Evolutionary conservation across 495 filamentous ascomycete genomes (phyloP), one percentile per base, ranked within the genome.

Genomic region (Aspergillus leporis): DNA sequence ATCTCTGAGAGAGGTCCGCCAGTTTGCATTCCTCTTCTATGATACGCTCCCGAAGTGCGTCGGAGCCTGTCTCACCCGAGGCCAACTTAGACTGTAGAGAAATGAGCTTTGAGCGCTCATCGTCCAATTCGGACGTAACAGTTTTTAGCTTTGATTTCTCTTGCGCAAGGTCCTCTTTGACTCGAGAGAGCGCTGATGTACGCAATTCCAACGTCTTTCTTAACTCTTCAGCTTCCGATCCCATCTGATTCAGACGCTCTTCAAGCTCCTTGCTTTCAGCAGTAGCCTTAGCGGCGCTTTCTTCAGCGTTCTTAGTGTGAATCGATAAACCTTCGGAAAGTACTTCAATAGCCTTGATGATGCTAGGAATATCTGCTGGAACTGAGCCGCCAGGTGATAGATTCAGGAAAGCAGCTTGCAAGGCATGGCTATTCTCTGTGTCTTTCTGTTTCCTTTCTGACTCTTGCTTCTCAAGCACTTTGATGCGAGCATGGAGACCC

Each of bases 51-150:
- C 85, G 85, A 52, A 96, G 73, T 16, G 83, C 87, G 69, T 93
- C 89, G 7, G 89, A 90, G 22, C 89, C 90, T 7, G 85, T 91
- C 66, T 92, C 90, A 32, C 90, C 91, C 41, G 89, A 87, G 5
- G 87, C 81, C 66, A 94, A 84, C 69, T 85, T 86, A 14, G 75
- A 74, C 55, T 89, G 83, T 30, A 96, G 76, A 16, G 83, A 74
- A 41, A 77, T 79, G 23, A 93, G 77, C 58, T 89, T 86, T 10
- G 78, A 73, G 25, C 86, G 85, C 52, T 89, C 85, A 32, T 88
- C 82, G 8, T 82, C 74, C 22, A 96, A 73, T 62, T 95, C 89
- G 19, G 73, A 71, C 54, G 85, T 79, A 19, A 92, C 71, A 0
- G 82, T 78, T 0, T 72, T 63, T 2, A 83, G 73, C 61, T 85